Evolutionary conservation across 2,329 filamentous ascomycete species (phyloP).

Genomic region (Boeremia lycopersici): DNA sequence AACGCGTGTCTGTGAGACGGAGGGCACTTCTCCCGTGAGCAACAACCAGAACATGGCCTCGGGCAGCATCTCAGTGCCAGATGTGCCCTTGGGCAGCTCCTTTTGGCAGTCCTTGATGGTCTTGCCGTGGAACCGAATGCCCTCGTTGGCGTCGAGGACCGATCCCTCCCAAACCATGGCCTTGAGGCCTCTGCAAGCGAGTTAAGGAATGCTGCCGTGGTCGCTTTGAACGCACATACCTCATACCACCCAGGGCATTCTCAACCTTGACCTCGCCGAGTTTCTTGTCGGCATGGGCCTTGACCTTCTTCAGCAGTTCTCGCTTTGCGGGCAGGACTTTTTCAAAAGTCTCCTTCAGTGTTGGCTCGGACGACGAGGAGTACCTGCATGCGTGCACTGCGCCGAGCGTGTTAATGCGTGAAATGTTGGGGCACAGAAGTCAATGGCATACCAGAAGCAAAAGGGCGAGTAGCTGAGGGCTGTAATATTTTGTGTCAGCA

Average conservation of each 20-base stretch:
- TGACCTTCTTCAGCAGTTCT: constrained; percentile 92
- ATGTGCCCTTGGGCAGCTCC: constrained; percentile 88
- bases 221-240: constrained; percentile 51
- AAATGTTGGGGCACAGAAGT: not conserved
- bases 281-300: constrained; percentile 78
- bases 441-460: constrained; percentile 47
- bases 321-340: constrained; percentile 88
- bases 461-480: constrained; percentile 40
- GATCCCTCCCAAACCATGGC: constrained; percentile 99
- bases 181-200: constrained; percentile 72
- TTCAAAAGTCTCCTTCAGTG: constrained; percentile 86
- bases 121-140: constrained; percentile 95
- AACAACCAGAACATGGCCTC: constrained; percentile 99
- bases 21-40: constrained; percentile 89
- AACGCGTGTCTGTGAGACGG: constrained; percentile 76
- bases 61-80: constrained; percentile 95
- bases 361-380: constrained; percentile 78
- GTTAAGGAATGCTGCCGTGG: not conserved
- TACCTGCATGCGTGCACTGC: constrained; percentile 62
- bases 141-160: constrained; percentile 93
- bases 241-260: constrained; percentile 95
- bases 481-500: constrained; percentile 27
- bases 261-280: constrained; percentile 93
- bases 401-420: constrained; percentile 21
- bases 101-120: constrained; percentile 98